Percentiles rank a stretch among this genome's conserved stretches.
Conservation (phyloP, 2,329 filamentous ascomycete species). For the Ceratocystis diversiconidia region DNA sequence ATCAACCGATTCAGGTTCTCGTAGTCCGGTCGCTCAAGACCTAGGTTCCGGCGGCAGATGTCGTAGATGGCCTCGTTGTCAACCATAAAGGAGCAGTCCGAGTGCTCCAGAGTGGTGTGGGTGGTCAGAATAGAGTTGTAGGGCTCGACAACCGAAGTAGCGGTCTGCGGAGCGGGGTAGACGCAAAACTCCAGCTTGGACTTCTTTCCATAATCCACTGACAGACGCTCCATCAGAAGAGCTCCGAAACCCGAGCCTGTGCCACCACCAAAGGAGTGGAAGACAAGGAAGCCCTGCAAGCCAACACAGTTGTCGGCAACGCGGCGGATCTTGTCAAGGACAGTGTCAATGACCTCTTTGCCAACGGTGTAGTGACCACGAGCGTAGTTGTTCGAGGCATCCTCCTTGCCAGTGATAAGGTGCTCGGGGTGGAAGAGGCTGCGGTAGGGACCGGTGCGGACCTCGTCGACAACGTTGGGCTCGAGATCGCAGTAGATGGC, state of each 20-base stretch:
- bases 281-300: slow-evolving; percentile 97
- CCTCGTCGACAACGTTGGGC: slow-evolving; percentile 98
- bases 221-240: slow-evolving; percentile 95
- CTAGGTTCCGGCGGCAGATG: slow-evolving; percentile 95
- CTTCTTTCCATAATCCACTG: slow-evolving; percentile 99
- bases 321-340: slow-evolving; percentile 92
- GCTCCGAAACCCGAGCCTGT: slow-evolving; percentile 98
- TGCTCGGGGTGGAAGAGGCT: slow-evolving; percentile 93
- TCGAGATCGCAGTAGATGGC: slow-evolving; percentile 99
- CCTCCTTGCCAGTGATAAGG: slow-evolving; percentile 99
- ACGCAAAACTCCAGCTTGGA: slow-evolving; percentile 99
- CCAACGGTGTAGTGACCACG: slow-evolving; percentile 99
- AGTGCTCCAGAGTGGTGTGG: slow-evolving; percentile 98
- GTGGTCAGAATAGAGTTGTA: slow-evolving; percentile 99
- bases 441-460: slow-evolving; percentile 93
- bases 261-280: slow-evolving; percentile 99
- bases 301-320: slow-evolving; percentile 96
- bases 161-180: slow-evolving; percentile 93
- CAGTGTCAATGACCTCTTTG: slow-evolving; percentile 97
- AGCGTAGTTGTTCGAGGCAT: slow-evolving; percentile 99
- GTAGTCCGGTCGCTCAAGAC: slow-evolving; percentile 92
- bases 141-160: slow-evolving; percentile 94
- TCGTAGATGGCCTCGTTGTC: slow-evolving; percentile 99
- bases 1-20: slow-evolving; percentile 99
- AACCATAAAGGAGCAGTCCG: slow-evolving; percentile 99